phyloP scores from a whole-genome alignment of 495 filamentous ascomycete species.

The Penicillium flavigenum region DNA sequence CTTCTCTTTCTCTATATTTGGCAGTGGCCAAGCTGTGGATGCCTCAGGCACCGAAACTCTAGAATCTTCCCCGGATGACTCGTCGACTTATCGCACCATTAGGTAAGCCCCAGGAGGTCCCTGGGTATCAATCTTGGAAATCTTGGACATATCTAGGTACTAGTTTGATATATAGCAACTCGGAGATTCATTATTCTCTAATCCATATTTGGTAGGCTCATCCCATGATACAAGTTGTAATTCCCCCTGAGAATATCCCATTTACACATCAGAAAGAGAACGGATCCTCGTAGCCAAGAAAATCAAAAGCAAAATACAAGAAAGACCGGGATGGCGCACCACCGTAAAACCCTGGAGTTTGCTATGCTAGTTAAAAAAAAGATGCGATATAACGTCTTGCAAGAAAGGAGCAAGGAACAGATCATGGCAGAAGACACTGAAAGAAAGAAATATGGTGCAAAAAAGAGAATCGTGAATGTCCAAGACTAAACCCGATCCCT shows the following conservation, averaged over 20 bases:
- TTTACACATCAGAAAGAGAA: conserved; percentile 6
- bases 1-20: background rate
- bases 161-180: background rate
- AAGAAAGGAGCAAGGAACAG: conserved; percentile 9
- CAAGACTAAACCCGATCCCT: conserved; percentile 7
- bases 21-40: background rate
- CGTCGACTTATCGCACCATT: background rate
- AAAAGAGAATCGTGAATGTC: conserved; percentile 14
- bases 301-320: conserved; percentile 12
- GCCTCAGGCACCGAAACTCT: background rate
- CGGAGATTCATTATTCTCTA: background rate
- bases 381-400: conserved; percentile 25
- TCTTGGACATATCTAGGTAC: background rate
- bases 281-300: conserved; percentile 2
- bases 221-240: conserved; percentile 3
- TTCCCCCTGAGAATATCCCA: background rate
- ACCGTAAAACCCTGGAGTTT: conserved; percentile 29
- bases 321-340: conserved; percentile 22
- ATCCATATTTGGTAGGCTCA: background rate
- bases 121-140: background rate
- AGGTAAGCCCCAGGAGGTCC: background rate
- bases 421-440: conserved; percentile 9
- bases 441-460: conserved; percentile 20
- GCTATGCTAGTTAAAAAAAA: conserved; percentile 27
- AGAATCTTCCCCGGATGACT: background rate